These are phyloP conservation scores for Lotus japonicus DNA, from an alignment of 306 rosid genomes.

Conservation along the genomic window DNA sequence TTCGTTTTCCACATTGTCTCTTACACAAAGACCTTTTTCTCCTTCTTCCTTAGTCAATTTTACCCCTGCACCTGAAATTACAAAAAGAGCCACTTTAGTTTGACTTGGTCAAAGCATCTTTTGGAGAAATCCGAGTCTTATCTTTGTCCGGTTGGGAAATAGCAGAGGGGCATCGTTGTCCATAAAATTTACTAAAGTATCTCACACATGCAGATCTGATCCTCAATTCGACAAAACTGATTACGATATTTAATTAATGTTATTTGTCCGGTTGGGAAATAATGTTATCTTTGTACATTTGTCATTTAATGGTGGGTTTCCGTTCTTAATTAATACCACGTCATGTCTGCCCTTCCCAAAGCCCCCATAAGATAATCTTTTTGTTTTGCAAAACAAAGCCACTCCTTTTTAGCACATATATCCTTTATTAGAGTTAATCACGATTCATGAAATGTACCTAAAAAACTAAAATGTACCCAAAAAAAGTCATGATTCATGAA, in stretches of 20 bases:
- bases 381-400: neutral
- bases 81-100: neutral
- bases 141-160: neutral
- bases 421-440: too few species aligned
- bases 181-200: neutral
- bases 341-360: slow-evolving; percentile 43
- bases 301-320: slow-evolving; percentile 33
- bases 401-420: neutral
- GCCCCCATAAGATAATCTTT: slow-evolving; percentile 29
- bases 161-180: slow-evolving; percentile 12
- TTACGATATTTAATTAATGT: neutral
- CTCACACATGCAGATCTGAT: slow-evolving; percentile 14
- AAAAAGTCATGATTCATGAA: too few species aligned
- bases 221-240: slow-evolving; percentile 21
- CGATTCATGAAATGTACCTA: too few species aligned
- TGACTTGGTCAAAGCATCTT: slow-evolving; percentile 15
- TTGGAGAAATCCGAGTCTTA: neutral
- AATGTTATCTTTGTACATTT: neutral
- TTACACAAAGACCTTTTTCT: neutral
- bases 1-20: neutral
- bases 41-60: slow-evolving; percentile 10
- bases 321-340: slow-evolving; percentile 3
- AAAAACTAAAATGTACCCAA: too few species aligned
- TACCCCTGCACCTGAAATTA: neutral
- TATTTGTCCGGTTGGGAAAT: too few species aligned